These are phyloP conservation scores for Speleostelium caveatum DNA, from an alignment of 78 protist genomes.

Conservation along the genomic window DNA sequence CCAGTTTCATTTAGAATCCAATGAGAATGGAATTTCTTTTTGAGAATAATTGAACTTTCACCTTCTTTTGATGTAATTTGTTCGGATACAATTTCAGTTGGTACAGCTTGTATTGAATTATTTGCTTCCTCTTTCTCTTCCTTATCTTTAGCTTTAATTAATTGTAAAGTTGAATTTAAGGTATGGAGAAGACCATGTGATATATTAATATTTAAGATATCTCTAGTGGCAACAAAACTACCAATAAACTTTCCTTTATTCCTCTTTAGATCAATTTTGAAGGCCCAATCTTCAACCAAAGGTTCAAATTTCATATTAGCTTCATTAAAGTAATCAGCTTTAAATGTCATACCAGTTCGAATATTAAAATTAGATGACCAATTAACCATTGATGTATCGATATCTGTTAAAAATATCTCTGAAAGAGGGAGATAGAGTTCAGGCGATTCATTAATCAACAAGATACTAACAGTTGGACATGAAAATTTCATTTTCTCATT, in stretches of 20 bases:
- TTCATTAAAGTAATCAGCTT: constrained; percentile 66
- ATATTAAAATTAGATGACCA: constrained; percentile 53
- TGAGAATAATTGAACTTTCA: background rate
- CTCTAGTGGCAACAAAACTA: constrained; percentile 54
- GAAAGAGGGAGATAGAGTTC: constrained; percentile 58
- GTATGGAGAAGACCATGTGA: constrained; percentile 51
- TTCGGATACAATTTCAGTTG: background rate
- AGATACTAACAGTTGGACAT: constrained; percentile 40
- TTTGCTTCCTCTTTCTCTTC: background rate
- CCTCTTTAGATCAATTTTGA: constrained; percentile 34
- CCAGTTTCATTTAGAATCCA: constrained; percentile 70
- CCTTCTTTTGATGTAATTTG: background rate
- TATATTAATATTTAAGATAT: constrained; percentile 40
- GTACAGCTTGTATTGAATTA: background rate
- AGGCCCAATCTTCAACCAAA: constrained; percentile 60
- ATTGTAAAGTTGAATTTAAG: constrained; percentile 6
- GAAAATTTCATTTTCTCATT: constrained; percentile 27
- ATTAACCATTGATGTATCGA: constrained; percentile 16
- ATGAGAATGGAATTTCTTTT: constrained; percentile 54
- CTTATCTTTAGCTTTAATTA: constrained; percentile 22
- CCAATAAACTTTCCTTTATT: constrained; percentile 4
- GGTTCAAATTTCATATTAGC: constrained; percentile 72
- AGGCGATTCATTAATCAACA: constrained; percentile 65
- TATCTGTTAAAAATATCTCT: constrained; percentile 35
- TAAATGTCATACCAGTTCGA: constrained; percentile 34